Evolutionary conservation across 2,329 filamentous ascomycete species (phyloP).

Genomic region (Botrytis pseudocinerea): DNA sequence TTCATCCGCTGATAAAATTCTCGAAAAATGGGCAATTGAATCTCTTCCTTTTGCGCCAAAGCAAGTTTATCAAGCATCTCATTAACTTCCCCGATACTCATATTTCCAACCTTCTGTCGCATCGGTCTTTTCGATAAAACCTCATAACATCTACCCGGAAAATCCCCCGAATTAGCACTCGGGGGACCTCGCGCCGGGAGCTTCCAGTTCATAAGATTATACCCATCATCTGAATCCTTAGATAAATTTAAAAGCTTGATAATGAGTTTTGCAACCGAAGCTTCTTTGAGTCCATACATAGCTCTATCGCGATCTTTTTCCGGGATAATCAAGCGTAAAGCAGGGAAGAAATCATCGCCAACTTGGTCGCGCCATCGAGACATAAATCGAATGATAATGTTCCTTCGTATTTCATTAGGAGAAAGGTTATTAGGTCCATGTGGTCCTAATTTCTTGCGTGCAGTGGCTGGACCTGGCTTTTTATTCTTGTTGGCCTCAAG

Average conservation of each 20-base stretch:
- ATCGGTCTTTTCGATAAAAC: constrained; percentile 82
- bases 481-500: constrained; percentile 71
- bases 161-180: constrained; percentile 78
- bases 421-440: constrained; percentile 59
- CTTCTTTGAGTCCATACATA: constrained; percentile 94
- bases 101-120: constrained; percentile 68
- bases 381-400: constrained; percentile 85
- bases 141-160: constrained; percentile 85
- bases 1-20: constrained; percentile 91
- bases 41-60: constrained; percentile 73
- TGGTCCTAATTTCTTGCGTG: constrained; percentile 53
- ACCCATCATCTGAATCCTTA: constrained; percentile 84
- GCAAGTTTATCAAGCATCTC: constrained; percentile 78
- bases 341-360: constrained; percentile 90
- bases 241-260: constrained; percentile 92
- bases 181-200: constrained; percentile 69
- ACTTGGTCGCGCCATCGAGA: constrained; percentile 83
- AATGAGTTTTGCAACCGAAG: constrained; percentile 83
- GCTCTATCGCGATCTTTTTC: constrained; percentile 90
- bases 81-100: constrained; percentile 91
- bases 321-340: constrained; percentile 85
- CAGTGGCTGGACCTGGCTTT: constrained; percentile 50
- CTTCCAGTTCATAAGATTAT: constrained; percentile 88
- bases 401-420: constrained; percentile 74
- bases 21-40: constrained; percentile 78